These are phyloP conservation scores for Inga laurina DNA, from an alignment of 306 rosid genomes.

Conservation along the genomic window DNA sequence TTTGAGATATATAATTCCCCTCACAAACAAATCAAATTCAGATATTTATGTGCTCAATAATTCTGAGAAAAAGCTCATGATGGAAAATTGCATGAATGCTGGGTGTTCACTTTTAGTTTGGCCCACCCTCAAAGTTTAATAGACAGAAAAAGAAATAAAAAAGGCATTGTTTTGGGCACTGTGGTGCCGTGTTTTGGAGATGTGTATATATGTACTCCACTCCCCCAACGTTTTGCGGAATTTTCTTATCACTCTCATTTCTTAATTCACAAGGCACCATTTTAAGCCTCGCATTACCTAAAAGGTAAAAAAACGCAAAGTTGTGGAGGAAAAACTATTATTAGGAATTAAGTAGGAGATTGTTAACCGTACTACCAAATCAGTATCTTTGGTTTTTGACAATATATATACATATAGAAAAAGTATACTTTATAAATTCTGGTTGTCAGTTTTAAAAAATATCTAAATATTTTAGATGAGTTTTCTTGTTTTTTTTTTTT, in stretches of 20 bases:
- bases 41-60: not conserved
- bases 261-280: slow-evolving; percentile 39
- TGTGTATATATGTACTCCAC: slow-evolving; percentile 21
- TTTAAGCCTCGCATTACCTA: not conserved
- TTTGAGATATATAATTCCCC: not conserved
- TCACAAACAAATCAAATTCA: slow-evolving; percentile 19
- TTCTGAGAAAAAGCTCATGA: slow-evolving; percentile 5
- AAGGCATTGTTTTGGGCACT: not conserved
- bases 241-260: not conserved
- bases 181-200: slow-evolving; percentile 1
- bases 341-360: too few relatives aligned
- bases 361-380: too few relatives aligned
- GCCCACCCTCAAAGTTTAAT: slow-evolving; percentile 39
- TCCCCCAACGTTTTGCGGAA: slow-evolving; percentile 31
- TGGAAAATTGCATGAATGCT: slow-evolving; percentile 16
- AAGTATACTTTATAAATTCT: not conserved
- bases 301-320: too few relatives aligned
- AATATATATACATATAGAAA: too few relatives aligned
- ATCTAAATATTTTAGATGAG: not conserved
- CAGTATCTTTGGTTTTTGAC: too few relatives aligned
- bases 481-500: not conserved
- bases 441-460: not conserved
- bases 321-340: too few relatives aligned
- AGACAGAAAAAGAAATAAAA: slow-evolving; percentile 20
- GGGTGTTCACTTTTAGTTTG: slow-evolving; percentile 25